Percentiles rank a stretch among this genome's conserved stretches.
phyloP scores from a whole-genome alignment of 352 stramenopile species.

The Pythium grandisporangium region DNA sequence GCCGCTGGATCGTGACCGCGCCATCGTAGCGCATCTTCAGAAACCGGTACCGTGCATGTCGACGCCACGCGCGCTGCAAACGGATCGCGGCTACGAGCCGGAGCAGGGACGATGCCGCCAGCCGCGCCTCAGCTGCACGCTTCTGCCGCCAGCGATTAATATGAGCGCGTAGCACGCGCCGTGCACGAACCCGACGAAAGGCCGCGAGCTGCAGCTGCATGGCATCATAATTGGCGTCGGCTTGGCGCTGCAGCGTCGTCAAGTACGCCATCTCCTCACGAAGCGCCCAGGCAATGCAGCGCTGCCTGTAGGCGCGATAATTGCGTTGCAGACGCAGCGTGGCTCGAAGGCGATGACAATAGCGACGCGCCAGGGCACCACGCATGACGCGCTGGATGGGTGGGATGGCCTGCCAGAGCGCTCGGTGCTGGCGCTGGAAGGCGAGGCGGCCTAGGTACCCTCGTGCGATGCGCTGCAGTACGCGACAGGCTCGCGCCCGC shows the following conservation, averaged over 20 bases:
- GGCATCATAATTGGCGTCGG: constrained; percentile 27
- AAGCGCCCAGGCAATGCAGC: constrained; percentile 32
- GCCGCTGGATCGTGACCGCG: constrained; percentile 39
- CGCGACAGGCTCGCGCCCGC: constrained; percentile 4
- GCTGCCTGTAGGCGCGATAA: constrained; percentile 43
- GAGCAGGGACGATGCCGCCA: constrained; percentile 27
- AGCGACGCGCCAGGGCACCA: constrained; percentile 27
- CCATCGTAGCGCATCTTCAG: constrained; percentile 43
- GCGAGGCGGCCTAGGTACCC: constrained; percentile 41
- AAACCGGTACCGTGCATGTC: constrained; percentile 24
- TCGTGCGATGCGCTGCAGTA: constrained; percentile 42
- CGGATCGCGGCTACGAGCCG: constrained; percentile 35
- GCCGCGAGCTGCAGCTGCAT: constrained; percentile 32
- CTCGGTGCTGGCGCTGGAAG: constrained; percentile 21
- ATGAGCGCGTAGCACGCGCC: constrained; percentile 30
- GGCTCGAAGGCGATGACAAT: constrained; percentile 24
- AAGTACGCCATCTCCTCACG: constrained; percentile 56
- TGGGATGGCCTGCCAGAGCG: constrained; percentile 28
- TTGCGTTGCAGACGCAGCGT: constrained; percentile 37
- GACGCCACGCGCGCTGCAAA: constrained; percentile 55
- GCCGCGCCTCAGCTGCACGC: constrained; percentile 17
- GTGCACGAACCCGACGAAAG: constrained; percentile 40
- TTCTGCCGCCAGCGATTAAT: constrained; percentile 29
- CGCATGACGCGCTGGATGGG: constrained; percentile 46
- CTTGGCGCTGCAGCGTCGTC: constrained; percentile 26